phyloP scores from a whole-genome alignment of 768 basidiomycete species.

The Russula sp. region DNA sequence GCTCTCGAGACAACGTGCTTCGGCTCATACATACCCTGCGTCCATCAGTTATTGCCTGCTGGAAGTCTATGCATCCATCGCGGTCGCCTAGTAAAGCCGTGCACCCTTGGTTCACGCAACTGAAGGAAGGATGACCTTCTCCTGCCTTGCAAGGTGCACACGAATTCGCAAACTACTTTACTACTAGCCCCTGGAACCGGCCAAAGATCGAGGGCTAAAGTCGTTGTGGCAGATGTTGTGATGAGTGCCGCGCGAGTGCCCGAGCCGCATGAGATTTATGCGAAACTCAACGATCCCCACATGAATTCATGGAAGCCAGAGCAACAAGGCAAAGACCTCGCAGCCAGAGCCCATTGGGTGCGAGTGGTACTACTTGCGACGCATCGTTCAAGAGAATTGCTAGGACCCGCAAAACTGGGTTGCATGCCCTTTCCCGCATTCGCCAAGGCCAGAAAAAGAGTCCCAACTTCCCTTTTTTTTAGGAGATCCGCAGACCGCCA shows the following conservation, averaged over 20 bases:
- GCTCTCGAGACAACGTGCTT: not conserved
- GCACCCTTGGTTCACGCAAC: conserved; percentile 10
- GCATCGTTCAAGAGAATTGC: not conserved
- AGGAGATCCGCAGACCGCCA: not conserved
- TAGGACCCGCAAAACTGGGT: not conserved
- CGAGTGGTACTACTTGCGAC: not conserved
- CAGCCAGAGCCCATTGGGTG: not conserved
- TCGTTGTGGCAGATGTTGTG: not conserved
- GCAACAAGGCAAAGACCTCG: not conserved
- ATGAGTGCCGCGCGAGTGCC: not conserved
- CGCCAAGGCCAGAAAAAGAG: not conserved
- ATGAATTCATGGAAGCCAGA: not conserved
- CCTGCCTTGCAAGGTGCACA: not conserved
- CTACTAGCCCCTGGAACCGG: not conserved
- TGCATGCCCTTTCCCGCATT: not conserved
- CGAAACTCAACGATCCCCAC: not conserved
- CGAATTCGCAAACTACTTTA: not conserved
- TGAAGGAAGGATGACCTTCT: not conserved
- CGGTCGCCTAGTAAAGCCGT: conserved; percentile 37
- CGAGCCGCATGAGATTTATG: not conserved
- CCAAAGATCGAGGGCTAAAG: not conserved
- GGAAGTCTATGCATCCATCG: conserved; percentile 40
- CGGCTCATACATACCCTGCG: conserved; percentile 6
- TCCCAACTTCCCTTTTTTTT: not conserved
- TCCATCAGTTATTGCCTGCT: conserved; percentile 32